Conservation (phyloP, 129 eudicot species). For the Flaveria robusta region DNA sequence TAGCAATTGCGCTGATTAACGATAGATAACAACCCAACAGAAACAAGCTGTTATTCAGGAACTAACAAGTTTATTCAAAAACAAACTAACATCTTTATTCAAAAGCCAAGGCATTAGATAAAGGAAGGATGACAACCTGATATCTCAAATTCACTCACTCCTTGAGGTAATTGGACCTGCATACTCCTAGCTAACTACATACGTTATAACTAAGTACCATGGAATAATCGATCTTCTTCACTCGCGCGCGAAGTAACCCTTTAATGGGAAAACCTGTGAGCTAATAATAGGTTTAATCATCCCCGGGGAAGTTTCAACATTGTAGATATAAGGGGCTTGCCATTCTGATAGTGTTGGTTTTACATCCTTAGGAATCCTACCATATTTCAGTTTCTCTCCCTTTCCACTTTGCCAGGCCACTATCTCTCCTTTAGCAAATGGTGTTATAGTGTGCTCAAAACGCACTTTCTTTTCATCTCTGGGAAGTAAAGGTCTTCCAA, state of each 20-base stretch:
- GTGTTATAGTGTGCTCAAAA: slow-evolving; percentile 53
- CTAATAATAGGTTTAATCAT: slow-evolving; percentile 49
- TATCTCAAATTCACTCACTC: not conserved
- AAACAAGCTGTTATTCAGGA: no score
- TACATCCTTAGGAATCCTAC: slow-evolving; percentile 70
- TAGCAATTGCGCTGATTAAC: no score
- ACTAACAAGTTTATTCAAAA: no score
- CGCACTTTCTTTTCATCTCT: slow-evolving; percentile 67
- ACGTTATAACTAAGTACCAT: not conserved
- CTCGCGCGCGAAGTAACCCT: slow-evolving; percentile 40
- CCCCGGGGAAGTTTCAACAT: slow-evolving; percentile 58
- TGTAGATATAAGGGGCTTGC: slow-evolving; percentile 61
- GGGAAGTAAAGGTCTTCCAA: slow-evolving; percentile 66
- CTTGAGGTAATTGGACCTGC: slow-evolving; percentile 3
- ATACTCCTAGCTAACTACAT: slow-evolving; percentile 15
- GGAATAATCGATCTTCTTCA: not conserved
- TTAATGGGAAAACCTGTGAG: slow-evolving; percentile 67
- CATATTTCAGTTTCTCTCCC: slow-evolving; percentile 77
- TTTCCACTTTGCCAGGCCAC: slow-evolving; percentile 77
- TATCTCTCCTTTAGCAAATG: slow-evolving; percentile 71
- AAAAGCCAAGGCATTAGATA: no score
- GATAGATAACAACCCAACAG: no score
- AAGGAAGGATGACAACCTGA: not conserved
- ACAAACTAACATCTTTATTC: no score
- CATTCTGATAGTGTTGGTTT: slow-evolving; percentile 50